Conservation (phyloP, 2,329 filamentous ascomycete species). For the Ophiostoma perfectum region DNA sequence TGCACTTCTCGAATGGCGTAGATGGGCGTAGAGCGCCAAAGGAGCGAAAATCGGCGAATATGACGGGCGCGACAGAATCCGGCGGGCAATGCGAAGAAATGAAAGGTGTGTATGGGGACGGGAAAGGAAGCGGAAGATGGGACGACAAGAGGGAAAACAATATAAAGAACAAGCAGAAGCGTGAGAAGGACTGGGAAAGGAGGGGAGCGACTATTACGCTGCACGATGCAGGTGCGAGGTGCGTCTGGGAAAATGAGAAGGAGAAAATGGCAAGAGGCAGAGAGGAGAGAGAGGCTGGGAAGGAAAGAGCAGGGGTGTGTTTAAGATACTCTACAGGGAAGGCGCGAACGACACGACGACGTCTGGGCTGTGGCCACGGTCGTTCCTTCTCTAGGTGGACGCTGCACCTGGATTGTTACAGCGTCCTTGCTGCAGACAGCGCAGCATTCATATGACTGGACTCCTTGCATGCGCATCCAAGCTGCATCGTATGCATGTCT, state of each 20-base stretch:
- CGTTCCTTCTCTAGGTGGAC: constrained; percentile 2
- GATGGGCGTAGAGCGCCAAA: neutral
- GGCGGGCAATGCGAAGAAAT: neutral
- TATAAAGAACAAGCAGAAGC: neutral
- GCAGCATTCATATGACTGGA: constrained; percentile 11
- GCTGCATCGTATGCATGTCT: constrained; percentile 5
- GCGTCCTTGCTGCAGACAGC: neutral
- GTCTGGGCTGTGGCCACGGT: constrained; percentile 8
- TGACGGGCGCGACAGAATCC: neutral
- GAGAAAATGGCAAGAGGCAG: constrained; percentile 12
- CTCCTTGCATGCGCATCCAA: constrained; percentile 13
- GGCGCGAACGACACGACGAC: constrained; percentile 9
- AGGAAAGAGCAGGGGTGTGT: constrained; percentile 16
- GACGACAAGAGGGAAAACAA: neutral
- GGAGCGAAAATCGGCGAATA: neutral
- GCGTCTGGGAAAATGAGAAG: neutral
- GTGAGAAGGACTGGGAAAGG: neutral
- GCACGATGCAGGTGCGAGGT: constrained; percentile 17
- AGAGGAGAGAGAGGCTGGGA: constrained; percentile 21
- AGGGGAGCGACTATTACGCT: constrained; percentile 16
- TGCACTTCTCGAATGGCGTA: neutral
- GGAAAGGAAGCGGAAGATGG: neutral
- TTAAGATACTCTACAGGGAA: constrained; percentile 8
- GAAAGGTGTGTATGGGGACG: neutral
- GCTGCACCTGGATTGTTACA: constrained; percentile 5